Evolutionary conservation across 345 rosid species (phyloP).

Genomic region (Turnera subulata): DNA sequence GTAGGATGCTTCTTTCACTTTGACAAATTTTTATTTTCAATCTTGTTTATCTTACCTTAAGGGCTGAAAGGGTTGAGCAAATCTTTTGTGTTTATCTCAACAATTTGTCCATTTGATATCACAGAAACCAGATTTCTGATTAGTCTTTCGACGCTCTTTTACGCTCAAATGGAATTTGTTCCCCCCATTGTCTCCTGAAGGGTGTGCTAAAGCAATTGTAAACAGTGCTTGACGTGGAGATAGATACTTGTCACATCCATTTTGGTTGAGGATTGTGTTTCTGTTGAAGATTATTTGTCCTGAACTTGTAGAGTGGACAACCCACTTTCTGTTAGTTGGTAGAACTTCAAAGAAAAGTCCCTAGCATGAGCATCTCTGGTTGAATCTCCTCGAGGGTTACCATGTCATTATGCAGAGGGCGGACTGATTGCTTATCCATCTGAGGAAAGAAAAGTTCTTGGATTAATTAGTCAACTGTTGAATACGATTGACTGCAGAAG

Average conservation of each 20-base stretch:
- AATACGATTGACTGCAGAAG: no score
- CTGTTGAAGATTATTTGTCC: constrained; percentile 52
- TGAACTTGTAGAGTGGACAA: constrained; percentile 37
- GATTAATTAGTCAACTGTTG: no score
- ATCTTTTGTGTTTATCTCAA: no score
- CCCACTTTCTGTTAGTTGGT: background rate
- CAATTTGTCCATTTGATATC: background rate
- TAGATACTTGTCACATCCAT: constrained; percentile 39
- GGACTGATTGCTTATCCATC: no score
- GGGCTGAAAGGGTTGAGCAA: no score
- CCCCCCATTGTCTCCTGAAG: background rate
- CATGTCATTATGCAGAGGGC: no score
- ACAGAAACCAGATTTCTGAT: background rate
- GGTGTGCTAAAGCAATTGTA: constrained; percentile 10
- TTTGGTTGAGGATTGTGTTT: constrained; percentile 39
- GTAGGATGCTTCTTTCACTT: no score
- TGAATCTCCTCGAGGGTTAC: no score
- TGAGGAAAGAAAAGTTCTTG: no score
- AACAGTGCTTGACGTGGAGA: constrained; percentile 47
- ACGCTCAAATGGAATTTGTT: background rate
- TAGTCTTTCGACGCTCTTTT: background rate
- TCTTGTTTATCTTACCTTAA: no score
- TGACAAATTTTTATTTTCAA: no score
- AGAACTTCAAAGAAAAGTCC: background rate
- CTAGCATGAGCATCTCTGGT: constrained; percentile 6